Conservation (phyloP, 2,329 filamentous ascomycete genomes). For the Seiridium unicorne region DNA sequence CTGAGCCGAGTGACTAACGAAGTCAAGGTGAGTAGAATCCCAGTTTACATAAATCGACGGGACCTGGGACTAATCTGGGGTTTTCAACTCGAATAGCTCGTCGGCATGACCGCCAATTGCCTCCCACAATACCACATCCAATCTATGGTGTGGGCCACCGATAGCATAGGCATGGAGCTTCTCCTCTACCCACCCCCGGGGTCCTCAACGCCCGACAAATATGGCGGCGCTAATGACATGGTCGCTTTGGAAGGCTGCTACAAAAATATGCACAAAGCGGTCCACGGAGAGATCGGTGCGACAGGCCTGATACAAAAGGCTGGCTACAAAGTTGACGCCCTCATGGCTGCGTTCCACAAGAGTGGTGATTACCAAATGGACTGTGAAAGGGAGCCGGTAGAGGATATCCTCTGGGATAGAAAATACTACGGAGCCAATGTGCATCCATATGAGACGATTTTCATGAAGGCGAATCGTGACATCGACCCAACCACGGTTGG, state of each 20-base stretch:
- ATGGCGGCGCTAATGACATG: slow-evolving; percentile 19
- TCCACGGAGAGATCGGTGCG: slow-evolving; percentile 30
- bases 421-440: slow-evolving; percentile 31
- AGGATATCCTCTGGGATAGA: slow-evolving; percentile 23
- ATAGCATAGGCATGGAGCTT: slow-evolving; percentile 32
- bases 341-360: slow-evolving; percentile 30
- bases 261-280: slow-evolving; percentile 19
- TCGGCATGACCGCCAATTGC: slow-evolving; percentile 36
- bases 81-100: slow-evolving; percentile 23
- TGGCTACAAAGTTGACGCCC: slow-evolving; percentile 31
- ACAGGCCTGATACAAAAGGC: slow-evolving; percentile 23
- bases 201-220: slow-evolving; percentile 17
- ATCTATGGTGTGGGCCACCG: slow-evolving; percentile 37
- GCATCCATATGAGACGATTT: slow-evolving; percentile 37
- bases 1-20: slow-evolving; percentile 26
- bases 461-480: slow-evolving; percentile 31
- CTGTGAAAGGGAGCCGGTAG: slow-evolving; percentile 17
- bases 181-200: slow-evolving; percentile 28
- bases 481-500: slow-evolving; percentile 25
- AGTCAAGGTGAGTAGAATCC: slow-evolving; percentile 23
- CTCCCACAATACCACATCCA: slow-evolving; percentile 31
- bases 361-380: slow-evolving; percentile 18
- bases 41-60: background rate
- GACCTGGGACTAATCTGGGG: background rate
- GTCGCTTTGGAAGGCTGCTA: slow-evolving; percentile 30